Conservation (phyloP, 2,329 filamentous ascomycete genomes). For the Teratosphaeria nubilosa region DNA sequence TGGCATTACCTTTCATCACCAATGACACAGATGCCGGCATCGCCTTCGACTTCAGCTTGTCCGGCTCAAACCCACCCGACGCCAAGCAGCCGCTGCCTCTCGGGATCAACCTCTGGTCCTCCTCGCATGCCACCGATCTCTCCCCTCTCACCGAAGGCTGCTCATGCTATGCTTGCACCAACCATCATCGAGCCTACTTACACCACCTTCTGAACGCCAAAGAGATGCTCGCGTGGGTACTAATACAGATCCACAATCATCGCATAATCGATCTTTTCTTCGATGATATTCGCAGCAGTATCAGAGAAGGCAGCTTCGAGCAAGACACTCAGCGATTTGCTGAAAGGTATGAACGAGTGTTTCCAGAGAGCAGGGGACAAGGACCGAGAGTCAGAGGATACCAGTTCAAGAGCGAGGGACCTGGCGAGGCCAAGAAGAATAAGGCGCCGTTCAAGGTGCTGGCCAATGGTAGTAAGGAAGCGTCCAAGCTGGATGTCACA, state of each 20-base stretch:
- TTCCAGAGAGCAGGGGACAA: constrained; percentile 66
- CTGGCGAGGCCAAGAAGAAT: constrained; percentile 55
- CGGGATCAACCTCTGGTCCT: constrained; percentile 69
- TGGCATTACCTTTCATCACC: constrained; percentile 66
- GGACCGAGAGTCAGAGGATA: constrained; percentile 73
- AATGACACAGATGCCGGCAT: constrained; percentile 72
- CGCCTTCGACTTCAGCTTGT: constrained; percentile 70
- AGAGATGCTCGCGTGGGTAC: constrained; percentile 93
- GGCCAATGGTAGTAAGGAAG: not conserved
- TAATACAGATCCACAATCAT: constrained; percentile 89
- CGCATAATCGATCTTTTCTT: constrained; percentile 66
- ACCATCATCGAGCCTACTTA: constrained; percentile 77
- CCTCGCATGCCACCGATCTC: constrained; percentile 50
- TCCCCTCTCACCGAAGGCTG: constrained; percentile 55
- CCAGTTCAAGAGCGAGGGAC: constrained; percentile 62
- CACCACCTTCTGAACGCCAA: constrained; percentile 80
- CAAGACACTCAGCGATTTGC: constrained; percentile 51
- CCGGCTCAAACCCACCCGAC: constrained; percentile 25
- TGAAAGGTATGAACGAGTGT: constrained; percentile 53
- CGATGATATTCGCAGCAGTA: constrained; percentile 52
- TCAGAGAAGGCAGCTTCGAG: constrained; percentile 47
- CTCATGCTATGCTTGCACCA: constrained; percentile 70
- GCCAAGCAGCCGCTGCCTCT: constrained; percentile 38
- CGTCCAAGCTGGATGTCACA: not conserved
- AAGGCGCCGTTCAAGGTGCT: constrained; percentile 52